These are phyloP conservation scores for Aquilaria yunnanensis DNA, from an alignment of 345 rosid species.

Conservation along the genomic window DNA sequence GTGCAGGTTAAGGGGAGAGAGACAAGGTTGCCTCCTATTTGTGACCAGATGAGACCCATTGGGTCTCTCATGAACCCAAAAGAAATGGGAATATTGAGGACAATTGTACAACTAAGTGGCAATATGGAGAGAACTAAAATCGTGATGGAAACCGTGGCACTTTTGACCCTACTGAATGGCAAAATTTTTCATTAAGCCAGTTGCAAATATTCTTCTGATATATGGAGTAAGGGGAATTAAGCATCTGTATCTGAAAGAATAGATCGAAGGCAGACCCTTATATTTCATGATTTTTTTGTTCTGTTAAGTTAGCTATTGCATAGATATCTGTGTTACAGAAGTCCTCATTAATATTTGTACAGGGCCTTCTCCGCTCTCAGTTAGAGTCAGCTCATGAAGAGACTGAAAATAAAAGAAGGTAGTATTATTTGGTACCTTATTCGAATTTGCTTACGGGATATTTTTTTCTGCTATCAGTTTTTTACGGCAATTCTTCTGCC, in stretches of 20 bases:
- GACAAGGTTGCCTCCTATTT: too few relatives aligned
- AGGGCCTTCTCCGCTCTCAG: conserved; percentile 84
- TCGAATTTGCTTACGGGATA: background rate
- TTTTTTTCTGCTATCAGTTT: background rate
- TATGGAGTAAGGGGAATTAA: background rate
- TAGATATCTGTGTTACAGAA: too few relatives aligned
- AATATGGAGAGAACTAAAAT: too few relatives aligned
- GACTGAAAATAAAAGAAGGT: conserved; percentile 68
- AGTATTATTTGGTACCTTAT: conserved; percentile 3
- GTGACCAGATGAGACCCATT: too few relatives aligned
- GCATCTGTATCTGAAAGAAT: conserved; percentile 1
- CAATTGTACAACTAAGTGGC: too few relatives aligned
- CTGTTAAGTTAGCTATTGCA: background rate
- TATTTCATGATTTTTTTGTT: background rate
- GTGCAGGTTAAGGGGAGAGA: too few relatives aligned
- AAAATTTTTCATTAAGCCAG: background rate
- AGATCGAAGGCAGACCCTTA: background rate
- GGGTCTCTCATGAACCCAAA: too few relatives aligned
- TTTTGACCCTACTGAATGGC: too few relatives aligned
- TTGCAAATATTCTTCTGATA: conserved; percentile 4
- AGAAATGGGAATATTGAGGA: too few relatives aligned
- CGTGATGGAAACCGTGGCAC: too few relatives aligned
- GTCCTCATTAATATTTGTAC: conserved; percentile 17
- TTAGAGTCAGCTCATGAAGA: conserved; percentile 89
- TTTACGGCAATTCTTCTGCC: background rate